A percentile compares a stretch with the other conserved stretches of the same genome.
These are phyloP conservation scores for Vigna unguiculata DNA, from an alignment of 306 rosid genomes.

Conservation along the genomic window DNA sequence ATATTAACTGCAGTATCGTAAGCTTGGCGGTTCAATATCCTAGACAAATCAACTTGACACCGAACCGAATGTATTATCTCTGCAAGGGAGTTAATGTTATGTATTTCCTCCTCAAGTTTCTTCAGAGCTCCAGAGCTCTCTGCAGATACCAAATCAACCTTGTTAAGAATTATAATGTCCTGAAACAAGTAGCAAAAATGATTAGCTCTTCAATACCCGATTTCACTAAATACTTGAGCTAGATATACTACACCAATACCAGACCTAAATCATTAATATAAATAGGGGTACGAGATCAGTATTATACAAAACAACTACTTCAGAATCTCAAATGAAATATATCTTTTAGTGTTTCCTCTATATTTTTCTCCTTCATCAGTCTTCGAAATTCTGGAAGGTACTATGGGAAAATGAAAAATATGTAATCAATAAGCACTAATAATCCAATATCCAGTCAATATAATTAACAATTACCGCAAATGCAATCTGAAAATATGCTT, in stretches of 20 bases:
- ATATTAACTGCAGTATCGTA: conserved; percentile 75
- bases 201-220: conserved; percentile 40
- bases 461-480: conserved; percentile 73
- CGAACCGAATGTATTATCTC: conserved; percentile 72
- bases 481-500: conserved; percentile 87
- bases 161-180: conserved; percentile 94
- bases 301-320: conserved; percentile 10
- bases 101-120: conserved; percentile 87
- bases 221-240: conserved; percentile 21
- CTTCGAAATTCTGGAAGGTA: conserved; percentile 15
- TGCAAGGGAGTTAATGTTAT: conserved; percentile 79
- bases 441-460: conserved; percentile 29
- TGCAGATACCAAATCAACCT: conserved; percentile 94
- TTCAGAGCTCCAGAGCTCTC: conserved; percentile 68
- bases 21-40: conserved; percentile 74
- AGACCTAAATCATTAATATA: conserved; percentile 22
- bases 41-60: conserved; percentile 86
- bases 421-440: not conserved
- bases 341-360: conserved; percentile 1
- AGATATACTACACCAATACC: not conserved
- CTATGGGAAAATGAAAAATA: conserved; percentile 2
- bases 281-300: conserved; percentile 21
- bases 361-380: not conserved
- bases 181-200: conserved; percentile 56
- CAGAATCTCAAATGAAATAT: conserved; percentile 22